A percentile compares a stretch with the other conserved stretches of the same genome.
Evolutionary conservation across 805 yeast genomes (phyloP).

Genomic region (Pichia phayaonensis): DNA sequence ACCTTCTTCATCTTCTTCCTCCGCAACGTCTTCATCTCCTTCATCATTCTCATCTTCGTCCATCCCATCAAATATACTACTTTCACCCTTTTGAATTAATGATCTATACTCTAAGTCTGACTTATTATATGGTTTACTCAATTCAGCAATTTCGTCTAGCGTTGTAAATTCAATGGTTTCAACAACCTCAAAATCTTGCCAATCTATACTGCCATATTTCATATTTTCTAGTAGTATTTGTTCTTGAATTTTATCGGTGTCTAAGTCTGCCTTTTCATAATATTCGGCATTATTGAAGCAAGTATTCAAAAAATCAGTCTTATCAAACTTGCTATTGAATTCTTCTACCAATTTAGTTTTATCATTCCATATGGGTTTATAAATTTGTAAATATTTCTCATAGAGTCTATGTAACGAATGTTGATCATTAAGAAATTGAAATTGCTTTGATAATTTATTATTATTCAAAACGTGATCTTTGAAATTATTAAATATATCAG

Average conservation of each 20-base stretch:
- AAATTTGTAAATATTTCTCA: slow-evolving; percentile 46
- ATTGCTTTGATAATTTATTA: slow-evolving; percentile 40
- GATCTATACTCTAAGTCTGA: slow-evolving; percentile 57
- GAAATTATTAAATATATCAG: slow-evolving; percentile 34
- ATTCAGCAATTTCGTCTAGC: slow-evolving; percentile 48
- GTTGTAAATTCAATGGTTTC: slow-evolving; percentile 61
- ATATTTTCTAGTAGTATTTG: slow-evolving; percentile 33
- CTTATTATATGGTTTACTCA: slow-evolving; percentile 47
- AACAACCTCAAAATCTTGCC: slow-evolving; percentile 76
- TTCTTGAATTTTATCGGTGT: slow-evolving; percentile 24
- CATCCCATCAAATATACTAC: slow-evolving; percentile 12
- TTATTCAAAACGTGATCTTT: slow-evolving; percentile 18
- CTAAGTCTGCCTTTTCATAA: slow-evolving; percentile 31
- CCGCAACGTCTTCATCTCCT: slow-evolving; percentile 3
- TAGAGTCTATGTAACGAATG: slow-evolving; percentile 59
- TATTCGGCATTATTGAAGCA: slow-evolving; percentile 54
- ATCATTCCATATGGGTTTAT: slow-evolving; percentile 32
- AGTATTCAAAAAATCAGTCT: slow-evolving; percentile 33
- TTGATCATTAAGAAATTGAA: slow-evolving; percentile 52
- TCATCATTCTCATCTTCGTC: slow-evolving; percentile 3
- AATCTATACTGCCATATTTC: slow-evolving; percentile 70
- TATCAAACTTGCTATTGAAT: slow-evolving; percentile 17
- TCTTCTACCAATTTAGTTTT: slow-evolving; percentile 8
- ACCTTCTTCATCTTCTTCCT: slow-evolving; percentile 6
- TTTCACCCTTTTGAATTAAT: slow-evolving; percentile 38